A percentile compares a stretch with the other conserved stretches of the same genome.
phyloP scores from a whole-genome alignment of 2,329 filamentous ascomycete genomes.

The Fonsecaea nubica region DNA sequence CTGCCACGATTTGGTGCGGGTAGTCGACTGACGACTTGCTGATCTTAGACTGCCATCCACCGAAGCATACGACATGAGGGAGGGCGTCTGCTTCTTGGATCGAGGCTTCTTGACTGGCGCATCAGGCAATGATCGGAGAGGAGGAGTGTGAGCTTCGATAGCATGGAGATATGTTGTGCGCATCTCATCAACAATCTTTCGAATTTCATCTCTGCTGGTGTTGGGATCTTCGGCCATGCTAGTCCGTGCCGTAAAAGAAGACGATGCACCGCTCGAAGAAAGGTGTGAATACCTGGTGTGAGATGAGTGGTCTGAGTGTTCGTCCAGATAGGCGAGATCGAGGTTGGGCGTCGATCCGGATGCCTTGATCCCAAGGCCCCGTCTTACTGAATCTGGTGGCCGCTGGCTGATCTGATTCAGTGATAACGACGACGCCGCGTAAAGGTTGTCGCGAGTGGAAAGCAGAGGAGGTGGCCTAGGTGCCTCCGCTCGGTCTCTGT shows the following conservation, averaged over 20 bases:
- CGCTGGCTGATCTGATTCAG: slow-evolving; percentile 15
- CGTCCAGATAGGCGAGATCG: slow-evolving; percentile 30
- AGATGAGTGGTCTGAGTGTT: slow-evolving; percentile 38
- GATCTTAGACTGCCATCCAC: slow-evolving; percentile 32
- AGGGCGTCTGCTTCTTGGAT: slow-evolving; percentile 33
- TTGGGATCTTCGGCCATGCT: slow-evolving; percentile 36
- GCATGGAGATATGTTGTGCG: slow-evolving; percentile 39
- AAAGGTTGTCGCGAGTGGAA: not conserved
- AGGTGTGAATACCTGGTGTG: slow-evolving; percentile 32
- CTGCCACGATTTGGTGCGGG: slow-evolving; percentile 33
- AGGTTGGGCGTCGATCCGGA: slow-evolving; percentile 24
- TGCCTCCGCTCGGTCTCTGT: slow-evolving; percentile 11
- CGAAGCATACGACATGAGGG: slow-evolving; percentile 28
- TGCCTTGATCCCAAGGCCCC: slow-evolving; percentile 3
- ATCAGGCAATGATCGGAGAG: slow-evolving; percentile 19
- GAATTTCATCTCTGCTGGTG: slow-evolving; percentile 38
- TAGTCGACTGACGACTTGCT: slow-evolving; percentile 22
- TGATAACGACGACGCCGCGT: slow-evolving; percentile 24
- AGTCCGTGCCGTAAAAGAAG: slow-evolving; percentile 36
- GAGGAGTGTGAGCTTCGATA: slow-evolving; percentile 35
- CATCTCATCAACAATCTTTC: slow-evolving; percentile 40
- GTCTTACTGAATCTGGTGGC: slow-evolving; percentile 3
- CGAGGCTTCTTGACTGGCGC: slow-evolving; percentile 22
- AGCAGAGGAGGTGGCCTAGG: not conserved
- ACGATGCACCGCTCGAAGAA: slow-evolving; percentile 36